Base-by-base conservation (phyloP, 345 rosid species). In the Syzygium oleosum region DNA sequence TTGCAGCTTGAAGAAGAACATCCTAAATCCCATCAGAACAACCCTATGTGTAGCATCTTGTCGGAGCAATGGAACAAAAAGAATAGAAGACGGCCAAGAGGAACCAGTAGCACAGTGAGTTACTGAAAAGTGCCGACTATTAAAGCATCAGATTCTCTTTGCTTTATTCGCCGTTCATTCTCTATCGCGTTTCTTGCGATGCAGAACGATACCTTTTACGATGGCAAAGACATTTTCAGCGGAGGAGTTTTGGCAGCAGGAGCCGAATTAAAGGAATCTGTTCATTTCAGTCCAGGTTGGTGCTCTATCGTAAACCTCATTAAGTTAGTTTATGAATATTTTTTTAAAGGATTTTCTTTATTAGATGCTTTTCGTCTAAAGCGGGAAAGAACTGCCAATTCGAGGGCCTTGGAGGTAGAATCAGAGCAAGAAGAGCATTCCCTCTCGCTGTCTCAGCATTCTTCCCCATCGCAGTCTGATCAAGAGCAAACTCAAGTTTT, bases 401-500 rank as follows among this genome's bases (percentile, higher is more conserved):
- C 89, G 0, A 92, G 87, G 55, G 86, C 80, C 34, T 93, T 91
- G 91, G 96, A 94, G 21, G 88, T 89, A 86, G 95, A 94, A 86
- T 91, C 90, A 9, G 95, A 95, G 68, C 93, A 93, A 86, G 98
- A 95, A 87, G 96, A 95, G 85, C 95, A 94, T 91, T 94, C 96
- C 52, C 95, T 91, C 54, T 94, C 96, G 1, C 92, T 92, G 52
- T 94, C 98, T 19, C 96, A 91, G 89, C 92, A 92, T 89, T 95
- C 98, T 3, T 94, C 98, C 11, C 95, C 98, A 25, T 94, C 96
- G 9, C 94, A 91, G 87, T 95, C 96, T 79, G 98, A 95, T 88
- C 96, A 92, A 87, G 96, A 95, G 51, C 95, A 91, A 88, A 87
- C 90, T 29, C 91, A 93, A 6, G 89, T 85, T n/a, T 59, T 84